A percentile compares a stretch with the other conserved stretches of the same genome.
Conservation (phyloP, 345 rosid genomes). For the Syzygium jambos region DNA sequence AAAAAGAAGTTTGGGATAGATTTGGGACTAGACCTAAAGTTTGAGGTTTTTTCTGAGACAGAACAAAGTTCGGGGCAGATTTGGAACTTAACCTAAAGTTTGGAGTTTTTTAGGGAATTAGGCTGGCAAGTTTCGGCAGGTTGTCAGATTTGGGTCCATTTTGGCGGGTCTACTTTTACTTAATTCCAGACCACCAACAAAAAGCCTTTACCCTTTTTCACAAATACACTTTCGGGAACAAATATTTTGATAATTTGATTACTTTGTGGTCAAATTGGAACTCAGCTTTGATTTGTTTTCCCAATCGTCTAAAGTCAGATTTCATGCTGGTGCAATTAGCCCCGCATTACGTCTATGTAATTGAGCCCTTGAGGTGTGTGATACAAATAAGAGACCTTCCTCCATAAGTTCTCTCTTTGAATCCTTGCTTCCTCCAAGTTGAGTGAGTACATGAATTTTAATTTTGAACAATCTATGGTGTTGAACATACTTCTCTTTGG, state of each 20-base stretch:
- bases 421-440: not conserved
- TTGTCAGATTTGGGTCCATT: too few relatives aligned
- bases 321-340: not conserved
- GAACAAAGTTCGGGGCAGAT: too few relatives aligned
- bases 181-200: not conserved
- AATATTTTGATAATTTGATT: not conserved
- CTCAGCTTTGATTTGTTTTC: not conserved
- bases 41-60: too few relatives aligned
- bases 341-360: not conserved
- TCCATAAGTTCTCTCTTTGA: not conserved
- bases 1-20: too few relatives aligned
- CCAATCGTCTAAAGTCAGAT: not conserved
- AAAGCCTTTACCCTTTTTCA: not conserved
- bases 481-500: not conserved
- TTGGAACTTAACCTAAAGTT: too few relatives aligned
- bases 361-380: not conserved
- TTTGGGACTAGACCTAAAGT: too few relatives aligned
- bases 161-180: not conserved
- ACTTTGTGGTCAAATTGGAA: not conserved
- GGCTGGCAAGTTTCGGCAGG: too few relatives aligned
- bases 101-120: too few relatives aligned
- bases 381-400: not conserved
- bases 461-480: not conserved
- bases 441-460: not conserved
- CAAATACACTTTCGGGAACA: not conserved